Base-by-base conservation (phyloP, 1,284 basidiomycete genomes). In the Mycena citricolor region DNA sequence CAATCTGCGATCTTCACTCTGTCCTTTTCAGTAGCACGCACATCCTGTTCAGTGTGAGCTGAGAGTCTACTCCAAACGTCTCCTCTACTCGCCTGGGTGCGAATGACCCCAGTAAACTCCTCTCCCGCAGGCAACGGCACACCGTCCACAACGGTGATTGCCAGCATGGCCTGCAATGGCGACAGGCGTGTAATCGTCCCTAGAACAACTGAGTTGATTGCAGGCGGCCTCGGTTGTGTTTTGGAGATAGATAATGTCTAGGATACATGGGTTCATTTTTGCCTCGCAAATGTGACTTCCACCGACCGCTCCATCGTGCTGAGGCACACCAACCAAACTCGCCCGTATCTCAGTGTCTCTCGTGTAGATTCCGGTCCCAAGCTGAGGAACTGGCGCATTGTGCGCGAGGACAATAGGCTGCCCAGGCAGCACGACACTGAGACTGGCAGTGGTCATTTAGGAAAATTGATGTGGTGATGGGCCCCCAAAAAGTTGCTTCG, bases 1-100 rank as follows among this genome's bases (percentile, higher is more conserved):
- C 93, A 97, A 56, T 97, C 91, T 24, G 83, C 83, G 54, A 98
- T 90, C 66, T 91, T 94, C 48, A 97, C 79, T 62, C 86, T 90
- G 69, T 95, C 92, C 58, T 91, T 90, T 61, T 97, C 93, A 2
- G 92, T 94, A 21, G 86, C 83, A 35, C 93, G 69, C n/a, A 97
- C 84, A 65, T 99, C 97, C 64, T 95, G 90, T n/a, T n/a, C n/a
- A n/a, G n/a, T n/a, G n/a, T n/a, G n/a, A n/a, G n/a, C n/a, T n/a
- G n/a, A n/a, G n/a, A n/a, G n/a, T n/a, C n/a, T n/a, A n/a, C n/a
- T n/a, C n/a, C n/a, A n/a, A n/a, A n/a, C n/a, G n/a, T n/a, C n/a
- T n/a, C n/a, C n/a, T n/a, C n/a, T n/a, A n/a, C n/a, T n/a, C n/a
- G n/a, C n/a, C n/a, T n/a, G 51, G 4, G 81, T 74, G 24, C 95